Base-by-base conservation (phyloP, 1,284 basidiomycete species). In the Pyrrhoderma noxium region DNA sequence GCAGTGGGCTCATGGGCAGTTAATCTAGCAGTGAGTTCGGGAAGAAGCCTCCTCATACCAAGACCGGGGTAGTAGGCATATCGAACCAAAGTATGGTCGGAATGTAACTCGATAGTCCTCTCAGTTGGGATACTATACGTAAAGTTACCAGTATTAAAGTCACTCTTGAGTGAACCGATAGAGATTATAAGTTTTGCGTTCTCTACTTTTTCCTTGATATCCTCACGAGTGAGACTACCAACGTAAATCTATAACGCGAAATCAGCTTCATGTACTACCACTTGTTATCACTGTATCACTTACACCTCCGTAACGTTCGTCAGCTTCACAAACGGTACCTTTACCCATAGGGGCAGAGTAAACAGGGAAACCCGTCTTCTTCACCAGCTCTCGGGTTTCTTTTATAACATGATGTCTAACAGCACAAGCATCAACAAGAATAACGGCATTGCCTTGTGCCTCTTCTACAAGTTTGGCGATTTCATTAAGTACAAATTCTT, bases 71-170 rank as follows among this genome's bases (percentile, higher is more conserved):
- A 88, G 27, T 66, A 64, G 0, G 80, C 83, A 59, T 75, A 79
- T 63, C 79, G 77, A 45, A 93, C 74, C 52, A 75, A 76, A 3
- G 84, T 89, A 56, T 86, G 76, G 60, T 83, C 81, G 0, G 89
- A 93, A 67, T 97, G 94, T 9, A 97, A 73, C 81, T 89, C 85
- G 53, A 89, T 71, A 8, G 77, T 79, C 34, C 75, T 74, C 27
- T 65, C 69, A 9, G 65, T 73, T 51, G 84, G 83, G 63, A 85
- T 80, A 48, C 75, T 77, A 60, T 86, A 88, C 0, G 85, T 85
- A 64, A 88, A 91, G 66, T 85, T 84, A 42, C 88, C 91, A 14
- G 86, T 88, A 65, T 98, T 97, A 75, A 94, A 96, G 65, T 98
- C 95, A 54, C 78, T 84, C 68, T 83, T 83, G 45, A 96, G 70